A percentile compares a stretch with the other conserved stretches of the same genome.
Evolutionary conservation across 2,329 filamentous ascomycete species (phyloP).

Genomic region (Xylariaceae sp.): DNA sequence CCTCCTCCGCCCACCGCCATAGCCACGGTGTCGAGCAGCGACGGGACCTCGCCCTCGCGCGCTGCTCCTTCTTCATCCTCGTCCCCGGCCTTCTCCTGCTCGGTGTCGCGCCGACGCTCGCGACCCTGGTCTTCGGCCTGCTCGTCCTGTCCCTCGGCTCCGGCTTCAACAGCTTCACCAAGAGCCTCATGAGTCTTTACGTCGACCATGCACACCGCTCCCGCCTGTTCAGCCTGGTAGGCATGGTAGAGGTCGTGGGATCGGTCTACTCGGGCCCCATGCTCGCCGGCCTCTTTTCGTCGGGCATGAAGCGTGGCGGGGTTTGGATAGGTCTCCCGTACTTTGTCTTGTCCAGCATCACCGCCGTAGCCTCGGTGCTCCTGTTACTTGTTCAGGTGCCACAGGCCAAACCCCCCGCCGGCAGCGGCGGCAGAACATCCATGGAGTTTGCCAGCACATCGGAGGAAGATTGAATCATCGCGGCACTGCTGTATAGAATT

Average conservation of each 20-base stretch:
- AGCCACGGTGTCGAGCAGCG: slow-evolving; percentile 20
- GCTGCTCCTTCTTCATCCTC: slow-evolving; percentile 21
- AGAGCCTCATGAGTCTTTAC: slow-evolving; percentile 23
- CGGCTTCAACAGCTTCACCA: slow-evolving; percentile 25
- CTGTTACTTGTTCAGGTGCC: no score
- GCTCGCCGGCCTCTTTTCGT: no score
- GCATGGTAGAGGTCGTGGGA: slow-evolving; percentile 21
- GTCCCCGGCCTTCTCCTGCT: slow-evolving; percentile 24
- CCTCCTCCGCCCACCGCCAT: slow-evolving; percentile 22
- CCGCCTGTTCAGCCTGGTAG: slow-evolving; percentile 26
- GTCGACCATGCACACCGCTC: slow-evolving; percentile 27
- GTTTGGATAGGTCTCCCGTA: no score
- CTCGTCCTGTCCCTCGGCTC: slow-evolving; percentile 27
- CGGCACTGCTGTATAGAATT: no score
- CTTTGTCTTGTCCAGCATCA: no score
- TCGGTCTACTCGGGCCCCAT: no score
- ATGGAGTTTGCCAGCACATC: no score
- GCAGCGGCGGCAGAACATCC: no score
- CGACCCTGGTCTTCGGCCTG: slow-evolving; percentile 26
- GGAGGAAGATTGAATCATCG: no score
- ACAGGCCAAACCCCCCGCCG: no score
- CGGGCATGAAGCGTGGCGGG: no score
- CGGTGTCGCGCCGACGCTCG: slow-evolving; percentile 22
- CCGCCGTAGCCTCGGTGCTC: no score
- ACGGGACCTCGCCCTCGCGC: slow-evolving; percentile 27